These are phyloP conservation scores for Sarocladium strictum DNA, from an alignment of 2,329 filamentous ascomycete species.

Conservation along the genomic window DNA sequence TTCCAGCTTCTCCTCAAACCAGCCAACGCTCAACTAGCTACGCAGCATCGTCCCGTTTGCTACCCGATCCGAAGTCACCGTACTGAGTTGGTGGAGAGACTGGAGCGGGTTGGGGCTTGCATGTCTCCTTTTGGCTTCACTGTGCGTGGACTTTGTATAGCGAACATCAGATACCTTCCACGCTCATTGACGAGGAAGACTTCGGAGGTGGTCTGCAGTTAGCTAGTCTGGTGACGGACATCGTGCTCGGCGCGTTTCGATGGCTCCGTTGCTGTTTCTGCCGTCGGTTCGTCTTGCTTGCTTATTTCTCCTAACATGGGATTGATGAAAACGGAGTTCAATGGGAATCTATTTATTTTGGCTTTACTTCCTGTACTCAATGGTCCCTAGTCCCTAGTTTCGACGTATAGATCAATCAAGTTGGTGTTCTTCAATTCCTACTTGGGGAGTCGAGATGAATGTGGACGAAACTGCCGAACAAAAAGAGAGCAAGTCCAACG, in stretches of 20 bases:
- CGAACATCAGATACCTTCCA: background rate
- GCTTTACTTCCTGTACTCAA: background rate
- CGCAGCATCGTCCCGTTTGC: background rate
- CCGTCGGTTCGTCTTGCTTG: background rate
- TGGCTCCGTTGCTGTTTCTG: background rate
- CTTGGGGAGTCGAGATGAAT: no score
- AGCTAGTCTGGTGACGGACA: no score
- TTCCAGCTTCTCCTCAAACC: constrained; percentile 11
- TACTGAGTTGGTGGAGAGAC: background rate
- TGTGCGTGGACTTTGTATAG: constrained; percentile 3
- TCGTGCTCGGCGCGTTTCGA: no score
- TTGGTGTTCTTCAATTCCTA: no score
- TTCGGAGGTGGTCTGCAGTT: no score
- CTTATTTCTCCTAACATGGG: background rate
- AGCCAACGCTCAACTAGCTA: background rate
- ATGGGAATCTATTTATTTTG: background rate
- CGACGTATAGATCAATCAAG: no score
- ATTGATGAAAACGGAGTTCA: constrained; percentile 8
- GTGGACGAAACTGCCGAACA: no score
- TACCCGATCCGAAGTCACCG: background rate
- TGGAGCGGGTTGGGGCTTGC: background rate
- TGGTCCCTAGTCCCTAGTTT: no score
- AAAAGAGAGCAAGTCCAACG: no score
- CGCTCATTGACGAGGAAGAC: background rate
- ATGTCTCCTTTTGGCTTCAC: background rate